Conservation (phyloP, 345 rosid genomes). For the Eucalyptus cloeziana region DNA sequence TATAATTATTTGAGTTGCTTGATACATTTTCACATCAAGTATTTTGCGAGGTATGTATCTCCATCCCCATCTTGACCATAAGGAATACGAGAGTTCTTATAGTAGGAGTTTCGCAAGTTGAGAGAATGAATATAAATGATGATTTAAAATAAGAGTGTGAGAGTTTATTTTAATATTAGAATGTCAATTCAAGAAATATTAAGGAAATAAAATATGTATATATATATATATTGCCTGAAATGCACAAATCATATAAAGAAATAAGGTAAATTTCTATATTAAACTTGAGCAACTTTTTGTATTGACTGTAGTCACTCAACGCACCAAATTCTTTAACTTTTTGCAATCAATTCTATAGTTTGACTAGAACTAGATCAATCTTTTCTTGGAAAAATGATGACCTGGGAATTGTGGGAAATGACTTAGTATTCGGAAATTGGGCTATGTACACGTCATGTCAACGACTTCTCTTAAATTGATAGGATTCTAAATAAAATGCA, state of each 20-base stretch:
- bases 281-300: not conserved
- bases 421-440: not conserved
- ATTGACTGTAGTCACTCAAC: not conserved
- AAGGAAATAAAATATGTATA: not conserved
- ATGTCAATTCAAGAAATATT: not conserved
- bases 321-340: not conserved
- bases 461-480: accelerated
- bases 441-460: not conserved
- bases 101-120: not conserved
- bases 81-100: not conserved
- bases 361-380: not conserved
- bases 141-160: not conserved
- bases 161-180: not conserved
- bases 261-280: not conserved
- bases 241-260: not conserved
- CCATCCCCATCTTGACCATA: not conserved
- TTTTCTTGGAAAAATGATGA: not conserved
- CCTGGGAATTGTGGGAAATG: not conserved
- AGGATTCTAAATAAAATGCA: not conserved
- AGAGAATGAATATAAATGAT: not conserved
- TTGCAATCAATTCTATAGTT: not conserved
- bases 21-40: not conserved
- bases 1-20: not conserved
- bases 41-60: not conserved
- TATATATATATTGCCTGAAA: not conserved